These are phyloP conservation scores for Chrysanthemum makinoi DNA, from an alignment of 129 eudicot species.

Conservation along the genomic window DNA sequence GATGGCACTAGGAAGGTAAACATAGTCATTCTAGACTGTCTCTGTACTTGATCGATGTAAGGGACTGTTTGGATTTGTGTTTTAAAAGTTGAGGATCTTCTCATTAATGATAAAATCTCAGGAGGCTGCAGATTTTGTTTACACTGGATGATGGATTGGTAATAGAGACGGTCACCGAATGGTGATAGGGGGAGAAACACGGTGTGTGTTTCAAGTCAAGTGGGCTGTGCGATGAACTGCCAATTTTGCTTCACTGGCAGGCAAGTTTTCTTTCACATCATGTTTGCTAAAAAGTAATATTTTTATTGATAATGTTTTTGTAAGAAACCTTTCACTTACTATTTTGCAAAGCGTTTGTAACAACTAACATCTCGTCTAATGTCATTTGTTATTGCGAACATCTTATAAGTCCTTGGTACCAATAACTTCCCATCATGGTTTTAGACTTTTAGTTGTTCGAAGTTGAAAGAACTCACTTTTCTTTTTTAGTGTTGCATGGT, in stretches of 20 bases:
- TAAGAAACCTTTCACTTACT: neutral
- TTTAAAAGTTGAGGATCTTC: conserved; percentile 38
- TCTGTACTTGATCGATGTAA: conserved; percentile 12
- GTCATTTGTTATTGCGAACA: too few relatives aligned
- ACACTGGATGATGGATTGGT: conserved; percentile 80
- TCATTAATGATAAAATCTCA: conserved; percentile 64
- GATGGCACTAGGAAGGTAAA: conserved; percentile 97
- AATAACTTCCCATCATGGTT: too few relatives aligned
- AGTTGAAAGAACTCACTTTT: too few relatives aligned
- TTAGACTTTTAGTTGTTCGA: too few relatives aligned
- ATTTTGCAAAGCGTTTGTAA: neutral
- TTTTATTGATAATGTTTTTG: neutral
- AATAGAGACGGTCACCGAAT: conserved; percentile 78
- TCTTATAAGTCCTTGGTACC: too few relatives aligned
- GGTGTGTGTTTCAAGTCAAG: conserved; percentile 98
- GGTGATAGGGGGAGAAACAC: conserved; percentile 74
- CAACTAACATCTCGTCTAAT: too few relatives aligned
- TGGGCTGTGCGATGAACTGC: conserved; percentile 98
- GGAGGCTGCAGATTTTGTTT: conserved; percentile 90
- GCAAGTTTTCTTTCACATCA: conserved; percentile 34
- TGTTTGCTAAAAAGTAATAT: too few relatives aligned
- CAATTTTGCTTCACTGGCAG: conserved; percentile 98
- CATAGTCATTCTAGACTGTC: conserved; percentile 24
- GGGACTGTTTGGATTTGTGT: neutral
- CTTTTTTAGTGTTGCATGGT: too few relatives aligned